A percentile compares a stretch with the other conserved stretches of the same genome.
These are phyloP conservation scores for Entomortierella lignicola DNA, from an alignment of 192 early-diverging fungal genomes.

Conservation along the genomic window DNA sequence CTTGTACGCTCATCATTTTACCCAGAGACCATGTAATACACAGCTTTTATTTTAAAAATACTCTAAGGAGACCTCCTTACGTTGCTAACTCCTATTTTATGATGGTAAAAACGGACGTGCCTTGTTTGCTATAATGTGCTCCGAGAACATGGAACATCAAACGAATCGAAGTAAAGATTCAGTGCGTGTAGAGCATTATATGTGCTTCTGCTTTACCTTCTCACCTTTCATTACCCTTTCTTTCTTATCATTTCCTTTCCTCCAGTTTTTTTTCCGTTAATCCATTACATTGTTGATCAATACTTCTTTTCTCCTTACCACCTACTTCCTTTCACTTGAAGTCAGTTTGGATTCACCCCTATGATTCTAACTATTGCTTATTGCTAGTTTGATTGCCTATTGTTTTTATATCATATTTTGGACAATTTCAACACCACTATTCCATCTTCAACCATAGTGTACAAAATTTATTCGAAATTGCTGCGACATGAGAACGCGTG, in stretches of 20 bases:
- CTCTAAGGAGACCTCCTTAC: constrained; percentile 7
- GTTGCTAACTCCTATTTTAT: background rate
- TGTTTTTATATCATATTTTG: no score
- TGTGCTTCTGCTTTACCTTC: background rate
- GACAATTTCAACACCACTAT: background rate
- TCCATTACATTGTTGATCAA: background rate
- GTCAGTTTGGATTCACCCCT: no score
- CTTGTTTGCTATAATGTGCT: background rate
- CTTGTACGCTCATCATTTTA: background rate
- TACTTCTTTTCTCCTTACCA: no score
- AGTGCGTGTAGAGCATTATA: background rate
- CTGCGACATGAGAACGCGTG: background rate
- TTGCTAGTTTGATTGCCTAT: no score
- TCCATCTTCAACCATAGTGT: background rate
- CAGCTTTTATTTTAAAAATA: background rate
- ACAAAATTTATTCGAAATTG: background rate
- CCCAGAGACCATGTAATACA: background rate
- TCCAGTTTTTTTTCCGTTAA: background rate
- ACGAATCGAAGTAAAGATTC: background rate
- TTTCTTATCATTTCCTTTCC: background rate
- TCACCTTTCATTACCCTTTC: background rate
- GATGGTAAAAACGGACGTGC: background rate
- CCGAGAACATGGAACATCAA: constrained; percentile 1
- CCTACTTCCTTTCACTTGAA: background rate
- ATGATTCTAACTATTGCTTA: no score